Evolutionary conservation across 164 flowering plant genomes (phyloP).

Genomic region (Stephania japonica): DNA sequence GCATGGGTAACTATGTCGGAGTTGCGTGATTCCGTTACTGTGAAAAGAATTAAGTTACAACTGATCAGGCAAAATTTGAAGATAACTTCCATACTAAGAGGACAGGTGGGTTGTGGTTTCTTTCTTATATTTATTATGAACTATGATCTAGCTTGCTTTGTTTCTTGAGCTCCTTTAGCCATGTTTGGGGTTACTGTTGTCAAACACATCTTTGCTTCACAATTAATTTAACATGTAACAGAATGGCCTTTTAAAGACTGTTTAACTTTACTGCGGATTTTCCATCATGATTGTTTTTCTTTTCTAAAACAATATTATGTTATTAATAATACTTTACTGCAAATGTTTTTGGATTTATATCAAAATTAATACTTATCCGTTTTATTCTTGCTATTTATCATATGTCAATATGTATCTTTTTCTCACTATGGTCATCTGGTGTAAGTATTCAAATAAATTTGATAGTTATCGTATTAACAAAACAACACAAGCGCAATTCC

Average conservation of each 20-base stretch:
- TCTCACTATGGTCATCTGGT: background rate
- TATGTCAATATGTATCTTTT: background rate
- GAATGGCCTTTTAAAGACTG: background rate
- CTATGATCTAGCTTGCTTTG: background rate
- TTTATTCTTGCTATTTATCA: background rate
- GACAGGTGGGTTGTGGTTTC: constrained; percentile 51
- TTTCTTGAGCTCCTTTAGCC: background rate
- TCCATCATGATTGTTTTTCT: background rate
- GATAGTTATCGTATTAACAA: background rate
- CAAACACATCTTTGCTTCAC: background rate
- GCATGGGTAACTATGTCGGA: constrained; percentile 82
- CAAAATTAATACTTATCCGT: background rate
- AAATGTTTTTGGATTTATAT: background rate
- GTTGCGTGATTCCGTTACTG: constrained; percentile 70
- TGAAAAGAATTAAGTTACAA: constrained; percentile 63
- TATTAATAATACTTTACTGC: background rate
- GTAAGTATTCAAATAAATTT: background rate
- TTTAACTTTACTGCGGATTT: background rate
- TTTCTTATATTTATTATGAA: constrained; percentile 1
- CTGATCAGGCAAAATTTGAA: constrained; percentile 67
- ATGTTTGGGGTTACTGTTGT: background rate
- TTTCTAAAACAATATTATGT: background rate
- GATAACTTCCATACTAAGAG: constrained; percentile 64
- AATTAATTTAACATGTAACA: background rate
- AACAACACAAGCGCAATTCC: background rate